Evolutionary conservation across 139 green algal genomes (phyloP).

Genomic region (Monoraphidium neglectum): DNA sequence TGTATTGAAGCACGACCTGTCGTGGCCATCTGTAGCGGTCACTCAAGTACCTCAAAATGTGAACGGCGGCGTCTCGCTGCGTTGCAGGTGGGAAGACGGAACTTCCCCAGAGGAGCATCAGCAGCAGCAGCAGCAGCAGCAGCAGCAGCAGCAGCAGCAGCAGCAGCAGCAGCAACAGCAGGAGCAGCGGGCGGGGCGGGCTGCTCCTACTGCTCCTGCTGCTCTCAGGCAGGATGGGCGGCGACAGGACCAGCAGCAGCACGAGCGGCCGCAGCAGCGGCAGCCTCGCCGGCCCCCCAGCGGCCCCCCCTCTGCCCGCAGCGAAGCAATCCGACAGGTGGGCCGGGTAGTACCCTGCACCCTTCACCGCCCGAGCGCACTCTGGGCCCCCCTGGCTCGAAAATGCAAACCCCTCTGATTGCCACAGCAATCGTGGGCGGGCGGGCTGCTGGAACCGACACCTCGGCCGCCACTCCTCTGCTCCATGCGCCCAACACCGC

Average conservation of each 20-base stretch:
- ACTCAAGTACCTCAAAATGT: too few species aligned
- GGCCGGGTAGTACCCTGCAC: not conserved
- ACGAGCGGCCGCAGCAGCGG: not conserved
- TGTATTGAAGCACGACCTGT: too few species aligned
- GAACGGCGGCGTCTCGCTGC: too few species aligned
- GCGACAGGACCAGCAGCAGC: not conserved
- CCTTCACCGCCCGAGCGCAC: not conserved
- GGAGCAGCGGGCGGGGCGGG: not conserved
- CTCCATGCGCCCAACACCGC: too few species aligned
- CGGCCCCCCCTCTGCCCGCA: not conserved
- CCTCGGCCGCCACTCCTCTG: too few species aligned
- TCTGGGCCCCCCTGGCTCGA: not conserved
- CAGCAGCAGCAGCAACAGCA: not conserved
- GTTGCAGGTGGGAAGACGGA: too few species aligned
- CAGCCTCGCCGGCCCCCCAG: not conserved
- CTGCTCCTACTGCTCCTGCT: not conserved
- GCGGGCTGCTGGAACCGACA: too few species aligned
- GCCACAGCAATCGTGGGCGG: too few species aligned
- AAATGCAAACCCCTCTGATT: not conserved
- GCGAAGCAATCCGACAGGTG: not conserved
- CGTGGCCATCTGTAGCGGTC: too few species aligned
- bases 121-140: not conserved
- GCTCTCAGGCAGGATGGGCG: not conserved
- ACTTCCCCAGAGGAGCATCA: not conserved
- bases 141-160: conserved; percentile 2